A percentile compares a stretch with the other conserved stretches of the same genome.
Conservation (phyloP, 2,329 filamentous ascomycete genomes). For the Colletotrichum chrysophilum region DNA sequence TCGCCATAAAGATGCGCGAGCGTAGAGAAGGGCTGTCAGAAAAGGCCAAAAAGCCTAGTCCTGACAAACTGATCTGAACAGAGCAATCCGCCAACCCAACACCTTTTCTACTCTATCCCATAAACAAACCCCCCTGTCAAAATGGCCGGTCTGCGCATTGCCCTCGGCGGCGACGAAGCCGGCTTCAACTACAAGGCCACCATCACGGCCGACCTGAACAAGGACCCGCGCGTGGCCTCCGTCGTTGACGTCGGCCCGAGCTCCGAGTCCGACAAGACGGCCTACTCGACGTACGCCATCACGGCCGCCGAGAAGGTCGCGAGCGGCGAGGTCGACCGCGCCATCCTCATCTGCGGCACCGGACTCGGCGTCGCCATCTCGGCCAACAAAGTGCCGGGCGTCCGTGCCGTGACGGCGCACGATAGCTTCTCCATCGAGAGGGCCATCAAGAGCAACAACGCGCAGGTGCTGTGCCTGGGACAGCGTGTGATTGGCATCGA, state of each 20-base stretch:
- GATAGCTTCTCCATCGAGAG: slow-evolving; percentile 85
- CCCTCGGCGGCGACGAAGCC: slow-evolving; percentile 54
- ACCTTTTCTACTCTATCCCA: not conserved
- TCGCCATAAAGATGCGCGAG: not conserved
- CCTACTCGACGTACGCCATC: slow-evolving; percentile 81
- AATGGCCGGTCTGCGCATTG: slow-evolving; percentile 12
- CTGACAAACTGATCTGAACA: not conserved
- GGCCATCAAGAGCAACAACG: slow-evolving; percentile 83
- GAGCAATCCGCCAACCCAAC: not conserved
- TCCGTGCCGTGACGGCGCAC: slow-evolving; percentile 85
- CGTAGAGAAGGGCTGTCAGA: not conserved
- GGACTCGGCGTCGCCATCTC: slow-evolving; percentile 85
- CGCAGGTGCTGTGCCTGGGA: slow-evolving; percentile 86
- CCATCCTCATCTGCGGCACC: slow-evolving; percentile 83
- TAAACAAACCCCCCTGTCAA: not conserved
- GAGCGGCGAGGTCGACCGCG: slow-evolving; percentile 72
- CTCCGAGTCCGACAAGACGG: slow-evolving; percentile 72
- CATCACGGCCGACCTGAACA: slow-evolving; percentile 74
- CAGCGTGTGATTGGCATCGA: slow-evolving; percentile 86
- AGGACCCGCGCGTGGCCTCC: slow-evolving; percentile 68
- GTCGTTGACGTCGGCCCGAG: slow-evolving; percentile 78
- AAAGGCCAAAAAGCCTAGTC: not conserved
- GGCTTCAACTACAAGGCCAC: slow-evolving; percentile 80
- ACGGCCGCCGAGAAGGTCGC: slow-evolving; percentile 69
- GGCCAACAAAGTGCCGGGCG: slow-evolving; percentile 85